Percentiles rank a stretch among this genome's conserved stretches.
phyloP scores from a whole-genome alignment of 2,329 filamentous ascomycete genomes.

The Pestalotiopsis fici region DNA sequence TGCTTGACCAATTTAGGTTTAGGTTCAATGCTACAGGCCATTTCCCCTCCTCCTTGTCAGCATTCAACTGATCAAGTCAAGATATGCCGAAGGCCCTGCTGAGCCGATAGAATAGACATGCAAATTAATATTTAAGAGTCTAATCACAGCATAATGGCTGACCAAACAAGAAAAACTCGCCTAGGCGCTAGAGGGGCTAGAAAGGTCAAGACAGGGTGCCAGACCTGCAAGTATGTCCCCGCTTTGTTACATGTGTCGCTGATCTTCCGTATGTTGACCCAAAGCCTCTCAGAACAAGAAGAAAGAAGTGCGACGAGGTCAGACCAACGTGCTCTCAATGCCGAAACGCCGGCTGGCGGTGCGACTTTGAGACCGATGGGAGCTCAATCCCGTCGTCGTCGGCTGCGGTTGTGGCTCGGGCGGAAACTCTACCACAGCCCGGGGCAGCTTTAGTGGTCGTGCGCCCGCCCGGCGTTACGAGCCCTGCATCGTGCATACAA shows the following conservation, averaged over 20 bases:
- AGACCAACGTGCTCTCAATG: background rate
- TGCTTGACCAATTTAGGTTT: background rate
- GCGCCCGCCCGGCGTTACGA: background rate
- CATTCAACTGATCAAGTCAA: background rate
- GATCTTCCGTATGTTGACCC: background rate
- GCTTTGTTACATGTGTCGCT: background rate
- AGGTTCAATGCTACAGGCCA: background rate
- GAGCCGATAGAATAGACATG: background rate
- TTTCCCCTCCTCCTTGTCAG: background rate
- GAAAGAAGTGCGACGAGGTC: slow-evolving; percentile 1
- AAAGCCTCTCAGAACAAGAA: background rate
- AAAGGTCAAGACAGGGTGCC: background rate
- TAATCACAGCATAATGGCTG: background rate
- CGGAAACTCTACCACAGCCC: background rate
- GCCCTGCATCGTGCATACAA: background rate
- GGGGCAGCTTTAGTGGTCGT: background rate
- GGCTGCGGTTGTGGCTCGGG: background rate
- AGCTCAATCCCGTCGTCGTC: background rate
- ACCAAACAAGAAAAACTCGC: background rate
- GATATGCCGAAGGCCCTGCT: background rate
- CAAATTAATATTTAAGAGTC: background rate
- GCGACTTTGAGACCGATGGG: background rate
- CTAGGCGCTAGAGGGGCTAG: background rate
- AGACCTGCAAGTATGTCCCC: slow-evolving; percentile 4
- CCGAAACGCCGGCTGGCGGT: background rate